Evolutionary conservation across 2,329 filamentous ascomycete genomes (phyloP), one percentile per base, ranked within the genome.

Genomic region (Penicillium polonicum): DNA sequence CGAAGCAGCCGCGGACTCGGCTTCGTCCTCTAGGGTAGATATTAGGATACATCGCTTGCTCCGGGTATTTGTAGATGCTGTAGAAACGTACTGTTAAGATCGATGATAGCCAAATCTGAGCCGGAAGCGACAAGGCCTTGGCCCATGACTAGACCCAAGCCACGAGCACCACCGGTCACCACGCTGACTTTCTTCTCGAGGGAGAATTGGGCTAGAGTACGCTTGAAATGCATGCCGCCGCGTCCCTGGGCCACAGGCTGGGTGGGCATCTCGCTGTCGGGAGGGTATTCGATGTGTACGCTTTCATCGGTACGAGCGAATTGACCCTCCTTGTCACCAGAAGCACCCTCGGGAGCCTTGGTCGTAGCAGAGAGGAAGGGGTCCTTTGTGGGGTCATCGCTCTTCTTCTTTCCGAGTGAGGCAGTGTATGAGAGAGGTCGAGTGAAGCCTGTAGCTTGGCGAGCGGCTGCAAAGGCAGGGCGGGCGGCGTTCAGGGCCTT

Each of bases 121-220:
- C 93, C 93, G 53, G 90, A 94, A 52, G 91, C 88, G 52, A 96
- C 89, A 76, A 96, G 85, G 46, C 90, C 92, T 79, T 96, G 92
- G 51, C 89, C 90, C 89, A 97, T 97, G 66, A 95, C 92, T 60
- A 97, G 80, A 39, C 93, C 93, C 57, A 97, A 77, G 8, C 93
- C 93, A 71, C 92, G 83, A 27, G 93, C 93, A 71, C 92, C 93
- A 52, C 93, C 93, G 1, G 93, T 97, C 39, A 97, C 89, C 41
- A 97, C 81, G 46, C 86, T 91, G 9, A 92, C 89, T 70, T 88
- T 88, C 60, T 87, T 89, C 72, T 96, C 89, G 35, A 97, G 84
- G 9, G 91, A 93, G 79, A 97, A 97, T 43, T 86, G 86, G 35
- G 90, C 87, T 29, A 97, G 83, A 0, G 92, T 96, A 27, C 91